phyloP scores from a whole-genome alignment of 139 green algal species.

The Ulvella scutata region DNA sequence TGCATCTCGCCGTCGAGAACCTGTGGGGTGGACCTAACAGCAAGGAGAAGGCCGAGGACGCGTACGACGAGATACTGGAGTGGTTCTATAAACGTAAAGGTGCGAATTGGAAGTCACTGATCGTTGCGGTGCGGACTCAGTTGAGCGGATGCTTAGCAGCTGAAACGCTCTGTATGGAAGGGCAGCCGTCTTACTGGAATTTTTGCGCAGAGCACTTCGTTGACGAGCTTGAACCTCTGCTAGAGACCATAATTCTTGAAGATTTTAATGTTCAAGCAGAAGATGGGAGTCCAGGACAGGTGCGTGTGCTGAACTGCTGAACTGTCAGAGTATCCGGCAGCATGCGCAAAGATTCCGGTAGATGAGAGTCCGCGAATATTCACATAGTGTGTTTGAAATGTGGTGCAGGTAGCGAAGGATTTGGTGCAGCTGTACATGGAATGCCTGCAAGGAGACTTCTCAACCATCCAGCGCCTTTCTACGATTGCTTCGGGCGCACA shows the following conservation, averaged over 20 bases:
- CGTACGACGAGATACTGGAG: constrained; percentile 52
- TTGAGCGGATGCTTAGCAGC: too few relatives aligned
- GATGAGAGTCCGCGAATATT: too few relatives aligned
- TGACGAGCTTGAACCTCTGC: constrained; percentile 54
- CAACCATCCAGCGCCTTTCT: constrained; percentile 21
- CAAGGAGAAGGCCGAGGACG: constrained; percentile 46
- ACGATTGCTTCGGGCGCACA: constrained; percentile 3
- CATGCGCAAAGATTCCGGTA: too few relatives aligned
- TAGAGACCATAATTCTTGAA: constrained; percentile 37
- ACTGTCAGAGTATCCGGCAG: too few relatives aligned
- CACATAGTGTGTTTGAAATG: too few relatives aligned
- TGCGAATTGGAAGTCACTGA: constrained; percentile 8
- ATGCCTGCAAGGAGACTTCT: constrained; percentile 16
- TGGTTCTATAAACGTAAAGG: constrained; percentile 75
- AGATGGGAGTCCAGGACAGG: constrained; percentile 45
- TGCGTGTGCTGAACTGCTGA: too few relatives aligned
- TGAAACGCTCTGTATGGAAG: too few relatives aligned
- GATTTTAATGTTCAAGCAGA: constrained; percentile 64
- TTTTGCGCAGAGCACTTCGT: constrained; percentile 43
- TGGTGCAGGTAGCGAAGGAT: constrained; percentile 27
- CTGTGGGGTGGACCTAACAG: constrained; percentile 67
- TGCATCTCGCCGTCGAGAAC: constrained; percentile 73
- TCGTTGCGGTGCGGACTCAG: not conserved
- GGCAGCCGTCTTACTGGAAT: not conserved
- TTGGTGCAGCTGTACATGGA: constrained; percentile 36